Evolutionary conservation across 331 rosid genomes (phyloP), one percentile per base, ranked within the genome.

Genomic region (Stylosanthes scabra): DNA sequence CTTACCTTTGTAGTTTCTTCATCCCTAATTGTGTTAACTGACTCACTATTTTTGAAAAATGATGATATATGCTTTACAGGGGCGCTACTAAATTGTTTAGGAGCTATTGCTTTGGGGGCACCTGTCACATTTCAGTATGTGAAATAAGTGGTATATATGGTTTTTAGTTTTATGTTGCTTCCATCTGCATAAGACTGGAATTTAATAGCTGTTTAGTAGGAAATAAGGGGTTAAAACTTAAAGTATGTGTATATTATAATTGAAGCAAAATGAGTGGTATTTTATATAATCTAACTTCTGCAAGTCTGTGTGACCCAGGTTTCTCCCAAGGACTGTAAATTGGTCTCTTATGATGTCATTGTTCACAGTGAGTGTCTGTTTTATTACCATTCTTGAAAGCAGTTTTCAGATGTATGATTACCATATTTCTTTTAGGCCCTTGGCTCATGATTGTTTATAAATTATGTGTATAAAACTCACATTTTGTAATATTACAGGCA

Each of bases 311-410:
- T 66, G 67, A 60, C 56, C 55, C 92, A 94, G 99, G 82, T 83
- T 78, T 79, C 75, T 94, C 15, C 72, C 79, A 59, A 90, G 78
- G 90, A 94, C 97, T 29, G 39, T 90, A 68, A 70, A 87, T 71
- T 94, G 96, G 97, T 87, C 96, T 64, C 85, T 91, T 27, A 74
- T 92, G 88, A 91, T 94, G 99, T 94, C 99, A 59, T 71, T 80
- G 80, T 88, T 89, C 82, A 85, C 90, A 0, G 97, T 91, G 80
- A 91, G 90, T 78, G 70, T 47, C 72, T 55, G 20, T 8, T 62
- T 14, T 46, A n/a, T n/a, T n/a, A n/a, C n/a, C n/a, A n/a, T n/a
- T n/a, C n/a, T n/a, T n/a, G n/a, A n/a, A n/a, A n/a, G n/a, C n/a
- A n/a, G n/a, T n/a, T n/a, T n/a, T n/a, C n/a, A n/a, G n/a, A n/a